phyloP scores from a whole-genome alignment of 176 grass and related monocot genomes.

The Oryza glumipatula region DNA sequence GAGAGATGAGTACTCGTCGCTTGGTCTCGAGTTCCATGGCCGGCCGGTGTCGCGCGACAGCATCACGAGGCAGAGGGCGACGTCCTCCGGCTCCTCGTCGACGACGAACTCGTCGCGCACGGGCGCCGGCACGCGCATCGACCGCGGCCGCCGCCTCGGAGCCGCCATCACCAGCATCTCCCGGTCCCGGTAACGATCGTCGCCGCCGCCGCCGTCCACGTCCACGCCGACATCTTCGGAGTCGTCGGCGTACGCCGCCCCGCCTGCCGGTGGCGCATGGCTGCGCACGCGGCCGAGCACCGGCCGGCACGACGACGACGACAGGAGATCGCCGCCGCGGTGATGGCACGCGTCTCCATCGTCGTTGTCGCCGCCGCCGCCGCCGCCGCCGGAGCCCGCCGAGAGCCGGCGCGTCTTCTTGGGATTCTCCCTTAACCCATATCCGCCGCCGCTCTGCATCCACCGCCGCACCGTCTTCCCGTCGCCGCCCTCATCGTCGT shows the following conservation, averaged over 20 bases:
- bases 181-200: background rate
- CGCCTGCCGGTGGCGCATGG: conserved; percentile 3
- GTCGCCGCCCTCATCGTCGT: background rate
- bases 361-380: background rate
- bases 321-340: conserved; percentile 37
- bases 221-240: background rate
- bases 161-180: conserved; percentile 24
- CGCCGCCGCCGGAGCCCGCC: background rate
- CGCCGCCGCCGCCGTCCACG: background rate
- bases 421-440: conserved; percentile 67
- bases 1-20: background rate
- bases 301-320: conserved; percentile 21
- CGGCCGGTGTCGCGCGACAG: conserved; percentile 46
- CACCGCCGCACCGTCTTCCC: background rate
- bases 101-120: conserved; percentile 2
- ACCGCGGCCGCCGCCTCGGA: conserved; percentile 44
- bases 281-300: conserved; percentile 33
- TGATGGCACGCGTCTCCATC: conserved; percentile 23
- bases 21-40: background rate
- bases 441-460: conserved; percentile 32
- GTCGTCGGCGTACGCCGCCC: background rate
- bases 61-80: conserved; percentile 63
- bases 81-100: conserved; percentile 53
- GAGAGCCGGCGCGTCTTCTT: conserved; percentile 76
- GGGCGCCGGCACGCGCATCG: conserved; percentile 39